These are phyloP conservation scores for Saccharomycopsis javanensis DNA, from an alignment of 805 yeast species.

Conservation along the genomic window DNA sequence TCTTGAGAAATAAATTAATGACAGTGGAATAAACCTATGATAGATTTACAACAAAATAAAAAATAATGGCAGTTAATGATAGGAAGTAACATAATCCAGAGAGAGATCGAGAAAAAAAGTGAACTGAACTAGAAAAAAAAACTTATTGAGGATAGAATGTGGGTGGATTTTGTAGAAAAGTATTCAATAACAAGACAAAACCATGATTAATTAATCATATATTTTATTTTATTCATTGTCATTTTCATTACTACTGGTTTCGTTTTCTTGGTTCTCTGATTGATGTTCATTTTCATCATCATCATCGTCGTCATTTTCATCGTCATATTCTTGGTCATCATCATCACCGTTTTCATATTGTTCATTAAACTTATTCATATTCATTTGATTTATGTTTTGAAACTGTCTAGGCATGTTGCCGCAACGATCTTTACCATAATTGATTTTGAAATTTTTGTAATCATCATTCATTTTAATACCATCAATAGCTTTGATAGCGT, in stretches of 20 bases:
- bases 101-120: neutral
- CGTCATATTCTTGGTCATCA: neutral
- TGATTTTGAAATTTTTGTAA: slow-evolving; percentile 65
- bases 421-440: slow-evolving; percentile 91
- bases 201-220: too few relatives aligned
- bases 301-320: neutral
- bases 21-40: neutral
- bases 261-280: neutral
- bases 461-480: slow-evolving; percentile 71
- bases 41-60: neutral
- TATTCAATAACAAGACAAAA: too few relatives aligned
- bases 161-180: too few relatives aligned
- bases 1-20: slow-evolving; percentile 2
- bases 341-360: neutral
- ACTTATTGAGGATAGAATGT: too few relatives aligned
- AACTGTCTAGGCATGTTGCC: slow-evolving; percentile 87
- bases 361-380: neutral
- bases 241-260: neutral
- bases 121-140: too few relatives aligned
- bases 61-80: neutral
- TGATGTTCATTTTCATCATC: neutral
- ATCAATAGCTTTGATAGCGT: slow-evolving; percentile 87
- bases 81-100: neutral
- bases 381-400: slow-evolving; percentile 5
- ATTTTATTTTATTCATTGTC: neutral